Conservation (phyloP, 805 yeast genomes). For the Jamesozyma lodderae region DNA sequence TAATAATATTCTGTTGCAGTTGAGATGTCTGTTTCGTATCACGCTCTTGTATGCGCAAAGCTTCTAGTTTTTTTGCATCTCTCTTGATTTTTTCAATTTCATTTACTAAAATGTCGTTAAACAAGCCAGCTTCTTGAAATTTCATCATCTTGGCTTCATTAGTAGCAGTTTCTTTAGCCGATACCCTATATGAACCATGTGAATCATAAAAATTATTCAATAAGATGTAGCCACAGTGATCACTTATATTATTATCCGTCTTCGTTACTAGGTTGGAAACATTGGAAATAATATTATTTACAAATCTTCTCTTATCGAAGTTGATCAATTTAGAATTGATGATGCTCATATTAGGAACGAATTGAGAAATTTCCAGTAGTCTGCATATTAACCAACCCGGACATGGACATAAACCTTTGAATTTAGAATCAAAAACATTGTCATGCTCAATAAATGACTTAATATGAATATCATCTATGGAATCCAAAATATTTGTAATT, state of each 20-base stretch:
- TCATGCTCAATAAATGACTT: slow-evolving; percentile 29
- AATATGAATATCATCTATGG: slow-evolving; percentile 17
- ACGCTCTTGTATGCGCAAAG: slow-evolving; percentile 31
- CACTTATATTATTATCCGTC: slow-evolving; percentile 3
- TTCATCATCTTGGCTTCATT: slow-evolving; percentile 36
- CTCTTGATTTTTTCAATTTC: slow-evolving; percentile 47
- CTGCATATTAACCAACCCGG: slow-evolving; percentile 87
- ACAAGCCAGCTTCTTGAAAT: slow-evolving; percentile 34
- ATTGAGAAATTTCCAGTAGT: slow-evolving; percentile 63
- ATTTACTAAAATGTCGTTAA: slow-evolving; percentile 36
- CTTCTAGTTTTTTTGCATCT: slow-evolving; percentile 41
- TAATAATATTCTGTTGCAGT: slow-evolving; percentile 12
- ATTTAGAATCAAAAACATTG: slow-evolving; percentile 25
- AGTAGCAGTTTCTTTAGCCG: slow-evolving; percentile 33
- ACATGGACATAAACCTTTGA: slow-evolving; percentile 60
- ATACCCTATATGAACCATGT: slow-evolving; percentile 16
- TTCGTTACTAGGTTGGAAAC: slow-evolving; percentile 37
- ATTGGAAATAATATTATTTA: slow-evolving; percentile 51
- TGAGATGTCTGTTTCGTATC: slow-evolving; percentile 28
- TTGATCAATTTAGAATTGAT: slow-evolving; percentile 60
- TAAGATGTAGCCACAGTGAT: slow-evolving; percentile 14
- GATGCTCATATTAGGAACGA: slow-evolving; percentile 69
- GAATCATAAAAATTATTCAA: slow-evolving; percentile 26
- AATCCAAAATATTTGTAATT: slow-evolving; percentile 19
- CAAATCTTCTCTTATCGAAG: slow-evolving; percentile 75